Base-by-base conservation (phyloP, 2,329 filamentous ascomycete species). In the Claviceps humidiphila region DNA sequence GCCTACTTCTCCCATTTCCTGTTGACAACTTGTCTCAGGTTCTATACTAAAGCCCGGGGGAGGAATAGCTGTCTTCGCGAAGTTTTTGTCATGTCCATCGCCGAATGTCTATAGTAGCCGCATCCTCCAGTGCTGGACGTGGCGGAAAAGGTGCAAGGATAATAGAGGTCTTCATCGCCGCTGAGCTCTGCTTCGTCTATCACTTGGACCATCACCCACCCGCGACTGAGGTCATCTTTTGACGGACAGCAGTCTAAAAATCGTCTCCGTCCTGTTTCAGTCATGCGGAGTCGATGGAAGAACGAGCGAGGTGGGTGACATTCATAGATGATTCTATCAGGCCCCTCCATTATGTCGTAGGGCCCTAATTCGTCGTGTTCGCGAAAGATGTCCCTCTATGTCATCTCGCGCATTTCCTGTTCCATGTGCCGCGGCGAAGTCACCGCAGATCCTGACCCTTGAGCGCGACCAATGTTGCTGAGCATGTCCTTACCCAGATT, bases 401-500 rank as follows among this genome's bases (percentile, higher is more conserved):
- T 65, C 71, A 73, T 72, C 61, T 73, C 69, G 58, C 66, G 64
- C 61, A 74, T 64, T 62, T 74, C 70, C 58, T 72, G 66, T 52
- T 72, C 68, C 56, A 60, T 63, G 56, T 60, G 64, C 58, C 49
- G 57, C 53, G 55, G 30, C 30, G 30, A 34, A 34, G 30, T 57
- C 42, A 54, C 45, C 30, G 59, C 55, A 43, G 54, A 55, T 30
- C 54, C 58, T 39, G 56, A 30, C 57, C 63, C 55, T 59, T 61
- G 57, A 58, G 50, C 55, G 14, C 61, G 53, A 26, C 65, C 61
- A 50, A 68, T 57, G 46, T 61, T 64, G 49, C 66, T 61, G 42
- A 75, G 64, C 47, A 74, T 59, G 17, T 69, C 70, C 51, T 71
- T 75, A n/a, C 74, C 72, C 17, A 81, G 61, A 43, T 70, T 71